Evolutionary conservation across 129 eudicot genomes (phyloP).

Genomic region (Glebionis coronaria): DNA sequence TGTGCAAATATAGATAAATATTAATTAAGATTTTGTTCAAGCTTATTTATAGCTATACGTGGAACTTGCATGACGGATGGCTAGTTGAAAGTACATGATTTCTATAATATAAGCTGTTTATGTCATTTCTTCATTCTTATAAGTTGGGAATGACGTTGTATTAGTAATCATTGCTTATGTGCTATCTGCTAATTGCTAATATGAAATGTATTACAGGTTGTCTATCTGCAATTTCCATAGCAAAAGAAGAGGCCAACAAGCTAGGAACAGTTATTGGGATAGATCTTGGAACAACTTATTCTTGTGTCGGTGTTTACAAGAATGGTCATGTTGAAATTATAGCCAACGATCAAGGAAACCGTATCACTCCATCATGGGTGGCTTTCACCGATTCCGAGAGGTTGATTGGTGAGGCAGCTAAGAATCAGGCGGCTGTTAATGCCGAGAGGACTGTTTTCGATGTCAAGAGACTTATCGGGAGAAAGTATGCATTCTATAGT

Average conservation of each 20-base stretch:
- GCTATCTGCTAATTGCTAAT: neutral
- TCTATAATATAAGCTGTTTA: neutral
- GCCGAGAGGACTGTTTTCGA: slow-evolving; percentile 64
- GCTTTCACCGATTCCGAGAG: slow-evolving; percentile 72
- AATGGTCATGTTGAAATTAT: slow-evolving; percentile 74
- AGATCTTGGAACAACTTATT: slow-evolving; percentile 74
- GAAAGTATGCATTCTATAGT: slow-evolving; percentile 36
- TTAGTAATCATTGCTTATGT: slow-evolving; percentile 11
- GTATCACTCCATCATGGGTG: slow-evolving; percentile 78
- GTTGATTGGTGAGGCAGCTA: slow-evolving; percentile 80
- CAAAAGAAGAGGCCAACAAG: slow-evolving; percentile 65
- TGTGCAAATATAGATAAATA: too few relatives aligned
- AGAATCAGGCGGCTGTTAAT: slow-evolving; percentile 70
- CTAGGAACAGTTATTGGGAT: slow-evolving; percentile 76
- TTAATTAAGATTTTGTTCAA: too few relatives aligned
- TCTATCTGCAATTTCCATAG: slow-evolving; percentile 54
- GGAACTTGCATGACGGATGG: too few relatives aligned
- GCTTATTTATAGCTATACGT: too few relatives aligned
- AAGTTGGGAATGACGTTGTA: slow-evolving; percentile 3
- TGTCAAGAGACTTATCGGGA: slow-evolving; percentile 71
- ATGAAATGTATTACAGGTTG: slow-evolving; percentile 41
- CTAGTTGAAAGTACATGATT: too few relatives aligned
- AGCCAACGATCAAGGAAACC: slow-evolving; percentile 78
- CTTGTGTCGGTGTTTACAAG: slow-evolving; percentile 78
- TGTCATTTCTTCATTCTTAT: neutral